A percentile compares a stretch with the other conserved stretches of the same genome.
Evolutionary conservation across 139 green algal genomes (phyloP).

Genomic region (Chlorella ohadii): DNA sequence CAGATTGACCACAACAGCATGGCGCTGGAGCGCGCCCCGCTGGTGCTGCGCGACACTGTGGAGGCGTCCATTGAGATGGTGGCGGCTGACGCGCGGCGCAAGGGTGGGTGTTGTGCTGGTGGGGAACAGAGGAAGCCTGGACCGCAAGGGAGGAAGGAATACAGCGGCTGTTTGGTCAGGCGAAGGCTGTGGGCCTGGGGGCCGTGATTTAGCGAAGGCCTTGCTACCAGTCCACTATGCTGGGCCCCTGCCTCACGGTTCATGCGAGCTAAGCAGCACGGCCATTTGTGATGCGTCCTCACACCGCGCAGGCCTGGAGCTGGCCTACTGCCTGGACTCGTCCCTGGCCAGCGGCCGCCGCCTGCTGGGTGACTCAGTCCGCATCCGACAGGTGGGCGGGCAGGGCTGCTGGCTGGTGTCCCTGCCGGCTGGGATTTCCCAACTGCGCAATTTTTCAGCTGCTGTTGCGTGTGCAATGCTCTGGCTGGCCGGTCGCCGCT

Average conservation of each 20-base stretch:
- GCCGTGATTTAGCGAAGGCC: no score
- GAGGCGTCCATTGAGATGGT: slow-evolving; percentile 49
- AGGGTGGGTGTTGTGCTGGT: neutral
- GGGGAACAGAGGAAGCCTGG: slow-evolving; percentile 4
- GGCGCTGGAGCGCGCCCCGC: slow-evolving; percentile 34
- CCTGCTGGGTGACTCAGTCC: slow-evolving; percentile 55
- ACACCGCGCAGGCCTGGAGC: slow-evolving; percentile 13
- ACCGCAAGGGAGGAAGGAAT: no score
- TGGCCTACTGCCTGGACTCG: slow-evolving; percentile 50
- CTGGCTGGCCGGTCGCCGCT: no score
- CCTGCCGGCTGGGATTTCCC: neutral
- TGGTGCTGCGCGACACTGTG: slow-evolving; percentile 36
- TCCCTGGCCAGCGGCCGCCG: slow-evolving; percentile 11
- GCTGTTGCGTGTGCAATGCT: no score
- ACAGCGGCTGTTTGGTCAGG: no score
- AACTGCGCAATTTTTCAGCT: no score
- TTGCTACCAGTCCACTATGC: no score
- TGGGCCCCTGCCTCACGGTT: no score
- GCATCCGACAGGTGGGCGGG: slow-evolving; percentile 61
- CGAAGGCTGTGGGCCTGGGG: no score
- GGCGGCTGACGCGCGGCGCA: slow-evolving; percentile 36
- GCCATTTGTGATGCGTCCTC: neutral
- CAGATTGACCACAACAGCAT: slow-evolving; percentile 51
- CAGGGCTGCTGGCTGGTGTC: neutral
- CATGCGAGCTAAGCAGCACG: no score